A percentile compares a stretch with the other conserved stretches of the same genome.
Evolutionary conservation across 2,329 filamentous ascomycete species (phyloP).

Genomic region (Triangularia verruculosa): DNA sequence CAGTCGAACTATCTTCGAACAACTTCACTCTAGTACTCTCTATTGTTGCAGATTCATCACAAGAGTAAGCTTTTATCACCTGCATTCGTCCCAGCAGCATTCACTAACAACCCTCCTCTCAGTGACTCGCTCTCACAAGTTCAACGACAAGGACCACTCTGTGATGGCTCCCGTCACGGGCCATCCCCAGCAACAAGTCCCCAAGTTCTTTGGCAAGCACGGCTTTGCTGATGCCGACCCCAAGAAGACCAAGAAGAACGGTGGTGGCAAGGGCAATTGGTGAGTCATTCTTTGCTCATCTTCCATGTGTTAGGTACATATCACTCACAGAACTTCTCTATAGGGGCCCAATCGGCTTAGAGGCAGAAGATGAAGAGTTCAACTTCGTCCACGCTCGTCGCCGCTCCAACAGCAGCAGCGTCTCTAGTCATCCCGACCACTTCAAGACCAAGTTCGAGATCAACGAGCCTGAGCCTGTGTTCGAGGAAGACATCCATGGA

Average conservation of each 20-base stretch:
- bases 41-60: not conserved
- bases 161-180: conserved; percentile 72
- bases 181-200: conserved; percentile 67
- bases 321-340: not conserved
- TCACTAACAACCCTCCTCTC: conserved; percentile 11
- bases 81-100: conserved; percentile 14
- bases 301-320: not conserved
- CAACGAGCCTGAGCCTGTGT: conserved; percentile 84
- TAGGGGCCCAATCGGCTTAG: conserved; percentile 82
- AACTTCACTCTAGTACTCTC: not conserved
- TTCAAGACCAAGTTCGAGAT: conserved; percentile 98
- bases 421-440: conserved; percentile 66
- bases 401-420: conserved; percentile 84
- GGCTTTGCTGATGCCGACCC: conserved; percentile 80
- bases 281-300: conserved; percentile 40
- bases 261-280: conserved; percentile 91
- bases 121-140: conserved; percentile 99
- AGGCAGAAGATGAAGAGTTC: conserved; percentile 80
- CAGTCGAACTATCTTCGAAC: not conserved
- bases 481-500: conserved; percentile 82
- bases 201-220: conserved; percentile 89
- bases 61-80: conserved; percentile 26
- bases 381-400: conserved; percentile 82
- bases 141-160: conserved; percentile 87
- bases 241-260: conserved; percentile 96